A percentile compares a stretch with the other conserved stretches of the same genome.
These are phyloP conservation scores for Aureobasidium namibiae DNA, from an alignment of 2,329 filamentous ascomycete species.

Conservation along the genomic window DNA sequence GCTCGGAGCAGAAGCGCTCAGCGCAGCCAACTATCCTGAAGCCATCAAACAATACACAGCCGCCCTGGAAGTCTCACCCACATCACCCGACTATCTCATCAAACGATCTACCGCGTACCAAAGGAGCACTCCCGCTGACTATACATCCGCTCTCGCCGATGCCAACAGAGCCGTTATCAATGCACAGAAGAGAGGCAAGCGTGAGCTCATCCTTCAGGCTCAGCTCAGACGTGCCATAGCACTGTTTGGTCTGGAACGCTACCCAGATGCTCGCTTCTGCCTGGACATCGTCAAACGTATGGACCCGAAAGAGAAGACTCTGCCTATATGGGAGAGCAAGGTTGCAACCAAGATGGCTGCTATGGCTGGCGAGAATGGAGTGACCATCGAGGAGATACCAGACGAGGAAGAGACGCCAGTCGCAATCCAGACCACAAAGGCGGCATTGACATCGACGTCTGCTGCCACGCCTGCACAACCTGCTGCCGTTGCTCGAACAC, in stretches of 20 bases:
- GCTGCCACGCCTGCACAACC: constrained; percentile 11
- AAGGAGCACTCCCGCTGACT: constrained; percentile 46
- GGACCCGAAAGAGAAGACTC: constrained; percentile 43
- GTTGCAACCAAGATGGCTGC: constrained; percentile 43
- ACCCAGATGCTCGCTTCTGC: constrained; percentile 67
- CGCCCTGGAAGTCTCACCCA: constrained; percentile 54
- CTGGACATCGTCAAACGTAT: constrained; percentile 51
- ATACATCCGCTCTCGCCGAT: constrained; percentile 35
- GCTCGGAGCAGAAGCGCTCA: constrained; percentile 40
- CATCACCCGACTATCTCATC: constrained; percentile 70
- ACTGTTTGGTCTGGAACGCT: constrained; percentile 60
- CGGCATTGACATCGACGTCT: neutral
- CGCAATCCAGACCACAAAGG: neutral
- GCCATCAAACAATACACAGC: constrained; percentile 62
- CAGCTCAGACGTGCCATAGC: constrained; percentile 73
- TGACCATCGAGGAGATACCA: constrained; percentile 47
- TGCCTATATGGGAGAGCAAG: constrained; percentile 53
- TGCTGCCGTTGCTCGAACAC: constrained; percentile 30
- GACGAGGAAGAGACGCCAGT: constrained; percentile 24
- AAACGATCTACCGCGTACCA: constrained; percentile 73
- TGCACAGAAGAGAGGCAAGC: constrained; percentile 65
- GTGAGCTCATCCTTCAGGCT: constrained; percentile 68
- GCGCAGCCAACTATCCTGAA: constrained; percentile 53
- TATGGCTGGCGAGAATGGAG: constrained; percentile 38
- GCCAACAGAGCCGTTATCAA: constrained; percentile 47